Evolutionary conservation across 2,329 filamentous ascomycete genomes (phyloP), one percentile per base, ranked within the genome.

Genomic region (Stemphylium vesicarium): DNA sequence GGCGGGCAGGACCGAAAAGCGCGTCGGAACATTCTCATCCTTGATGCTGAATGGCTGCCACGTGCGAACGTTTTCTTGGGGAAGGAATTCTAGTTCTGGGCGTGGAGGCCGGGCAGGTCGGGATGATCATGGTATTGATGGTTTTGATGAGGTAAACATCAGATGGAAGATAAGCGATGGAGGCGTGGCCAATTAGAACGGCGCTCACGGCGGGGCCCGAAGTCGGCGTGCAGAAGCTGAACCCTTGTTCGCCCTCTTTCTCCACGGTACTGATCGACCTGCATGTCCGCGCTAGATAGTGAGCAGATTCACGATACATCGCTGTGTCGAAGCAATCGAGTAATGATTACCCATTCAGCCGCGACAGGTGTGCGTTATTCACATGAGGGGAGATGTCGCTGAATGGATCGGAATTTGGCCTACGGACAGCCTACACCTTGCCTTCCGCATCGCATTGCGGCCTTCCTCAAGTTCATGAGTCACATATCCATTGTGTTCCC

Each of bases 71-170:
- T 26, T 22, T 13, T 24, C 40, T 42, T 39, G 49, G 35, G 15
- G 33, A 31, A 31, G 7, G 12, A 9, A 18, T 40, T 48, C 46
- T 1, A 42, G 37, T 41, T 50, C 58, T 62, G 52, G 57, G 63
- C 59, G 60, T 66, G 63, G 59, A 67, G 54, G 22, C 38, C 29
- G 18, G 22, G 16, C 12, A 16, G 22, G 9, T 42, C 36, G 15
- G 10, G 37, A 38, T 40, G 56, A 41, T 45, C 50, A 56, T 60
- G 59, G 52, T 55, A 44, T 65, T 56, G 37, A 56, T 42, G 53
- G 56, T 58, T 64, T 59, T 44, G 54, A 62, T 68, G 62, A 67
- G 65, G 64, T 68, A 68, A 68, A 53, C 52, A 24, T 12, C n/a
- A 56, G 51, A 57, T 51, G 43, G 44, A 50, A 60, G 65, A 67